Evolutionary conservation across 2,329 filamentous ascomycete species (phyloP).

Genomic region (Penicillium sp.): DNA sequence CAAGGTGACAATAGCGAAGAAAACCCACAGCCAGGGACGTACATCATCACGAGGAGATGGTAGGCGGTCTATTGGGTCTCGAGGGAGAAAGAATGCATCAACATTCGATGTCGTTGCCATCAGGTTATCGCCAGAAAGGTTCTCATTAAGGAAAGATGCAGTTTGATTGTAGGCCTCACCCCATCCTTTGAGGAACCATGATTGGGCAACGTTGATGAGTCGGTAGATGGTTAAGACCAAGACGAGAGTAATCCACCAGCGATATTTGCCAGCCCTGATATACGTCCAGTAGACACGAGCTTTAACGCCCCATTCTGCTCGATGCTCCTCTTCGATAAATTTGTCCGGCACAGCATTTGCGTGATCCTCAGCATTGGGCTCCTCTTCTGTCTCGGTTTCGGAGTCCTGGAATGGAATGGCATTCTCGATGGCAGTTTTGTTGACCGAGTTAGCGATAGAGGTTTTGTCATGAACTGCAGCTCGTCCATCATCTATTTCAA

Average conservation of each 20-base stretch:
- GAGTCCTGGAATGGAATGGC: conserved; percentile 10
- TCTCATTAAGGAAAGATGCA: conserved; percentile 18
- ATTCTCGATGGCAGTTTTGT: conserved; percentile 36
- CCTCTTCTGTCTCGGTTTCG: conserved; percentile 22
- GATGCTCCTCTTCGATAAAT: conserved; percentile 76
- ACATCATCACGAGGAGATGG: conserved; percentile 69
- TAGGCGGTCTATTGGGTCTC: conserved; percentile 47
- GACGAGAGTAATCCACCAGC: conserved; percentile 70
- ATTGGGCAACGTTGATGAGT: conserved; percentile 63
- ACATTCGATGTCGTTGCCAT: conserved; percentile 6
- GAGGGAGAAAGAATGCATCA: conserved; percentile 18
- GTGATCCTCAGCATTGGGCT: conserved; percentile 43
- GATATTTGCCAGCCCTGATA: conserved; percentile 74
- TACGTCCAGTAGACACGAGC: conserved; percentile 79
- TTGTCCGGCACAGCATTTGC: conserved; percentile 64
- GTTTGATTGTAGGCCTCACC: conserved; percentile 66
- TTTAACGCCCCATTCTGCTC: conserved; percentile 74
- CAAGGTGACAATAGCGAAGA: conserved; percentile 64
- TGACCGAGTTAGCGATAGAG: conserved; percentile 45
- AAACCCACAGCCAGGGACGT: conserved; percentile 71
- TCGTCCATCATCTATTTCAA: conserved; percentile 66
- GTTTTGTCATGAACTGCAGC: conserved; percentile 53
- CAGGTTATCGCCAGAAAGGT: background rate
- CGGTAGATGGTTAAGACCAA: conserved; percentile 65
- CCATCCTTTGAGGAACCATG: conserved; percentile 86